Percentiles rank a stretch among this genome's conserved stretches.
Conservation (phyloP, 805 yeast species). For the Hanseniaspora valbyensis region DNA sequence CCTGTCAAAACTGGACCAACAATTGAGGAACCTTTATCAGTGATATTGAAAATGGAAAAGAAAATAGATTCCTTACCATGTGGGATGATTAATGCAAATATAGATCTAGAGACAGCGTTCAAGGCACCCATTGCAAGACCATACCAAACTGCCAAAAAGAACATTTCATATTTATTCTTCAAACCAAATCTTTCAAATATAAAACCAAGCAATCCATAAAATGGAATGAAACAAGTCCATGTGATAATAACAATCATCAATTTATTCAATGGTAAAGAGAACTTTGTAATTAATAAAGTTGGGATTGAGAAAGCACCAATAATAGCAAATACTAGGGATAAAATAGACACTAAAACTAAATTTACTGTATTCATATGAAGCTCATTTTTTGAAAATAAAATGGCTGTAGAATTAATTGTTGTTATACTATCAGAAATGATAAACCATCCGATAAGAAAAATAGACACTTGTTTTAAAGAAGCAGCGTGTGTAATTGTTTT, state of each 20-base stretch:
- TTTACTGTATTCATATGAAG: slow-evolving; percentile 57
- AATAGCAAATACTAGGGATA: slow-evolving; percentile 59
- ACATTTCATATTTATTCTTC: slow-evolving; percentile 57
- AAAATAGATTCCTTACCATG: slow-evolving; percentile 64
- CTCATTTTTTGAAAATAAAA: slow-evolving; percentile 62
- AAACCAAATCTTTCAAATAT: slow-evolving; percentile 45
- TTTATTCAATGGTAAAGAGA: slow-evolving; percentile 36
- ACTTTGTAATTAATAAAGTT: slow-evolving; percentile 29
- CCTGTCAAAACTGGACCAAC: slow-evolving; percentile 69
- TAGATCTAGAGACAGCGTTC: slow-evolving; percentile 56
- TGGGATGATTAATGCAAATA: slow-evolving; percentile 60
- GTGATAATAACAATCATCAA: slow-evolving; percentile 42
- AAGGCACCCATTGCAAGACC: slow-evolving; percentile 67
- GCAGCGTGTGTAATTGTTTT: slow-evolving; percentile 50
- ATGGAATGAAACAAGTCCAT: slow-evolving; percentile 57
- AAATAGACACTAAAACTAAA: slow-evolving; percentile 51
- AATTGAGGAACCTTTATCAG: slow-evolving; percentile 71
- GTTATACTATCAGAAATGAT: slow-evolving; percentile 63
- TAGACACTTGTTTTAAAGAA: slow-evolving; percentile 51
- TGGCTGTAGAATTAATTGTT: slow-evolving; percentile 70
- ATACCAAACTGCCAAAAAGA: slow-evolving; percentile 57
- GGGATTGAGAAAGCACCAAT: slow-evolving; percentile 54
- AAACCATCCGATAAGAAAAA: slow-evolving; percentile 64
- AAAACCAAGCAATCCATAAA: slow-evolving; percentile 62
- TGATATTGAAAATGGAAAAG: slow-evolving; percentile 63